phyloP scores from a whole-genome alignment of 495 filamentous ascomycete species.

The Hypoxylon rickii region DNA sequence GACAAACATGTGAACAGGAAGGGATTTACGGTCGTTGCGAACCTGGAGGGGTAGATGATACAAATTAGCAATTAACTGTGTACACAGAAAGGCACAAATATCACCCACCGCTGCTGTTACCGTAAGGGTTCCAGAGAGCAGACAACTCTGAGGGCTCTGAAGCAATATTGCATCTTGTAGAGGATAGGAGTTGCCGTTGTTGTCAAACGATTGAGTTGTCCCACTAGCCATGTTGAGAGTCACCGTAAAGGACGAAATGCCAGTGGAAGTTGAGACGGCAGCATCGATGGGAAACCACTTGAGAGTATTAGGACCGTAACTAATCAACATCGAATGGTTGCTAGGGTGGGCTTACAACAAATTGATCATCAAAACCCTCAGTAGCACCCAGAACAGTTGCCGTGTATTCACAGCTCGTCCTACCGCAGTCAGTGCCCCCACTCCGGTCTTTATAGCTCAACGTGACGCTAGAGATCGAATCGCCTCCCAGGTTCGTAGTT shows the following conservation, averaged over 20 bases:
- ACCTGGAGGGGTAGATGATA: conserved; percentile 49
- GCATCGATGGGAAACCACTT: conserved; percentile 52
- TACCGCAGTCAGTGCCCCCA: conserved; percentile 75
- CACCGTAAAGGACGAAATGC: conserved; percentile 54
- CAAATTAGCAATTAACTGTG: conserved; percentile 23
- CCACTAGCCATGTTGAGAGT: conserved; percentile 48
- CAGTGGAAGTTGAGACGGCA: conserved; percentile 42
- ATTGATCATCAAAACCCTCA: conserved; percentile 63
- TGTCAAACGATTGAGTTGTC: conserved; percentile 46
- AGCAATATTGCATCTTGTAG: conserved; percentile 49
- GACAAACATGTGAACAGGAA: conserved; percentile 48
- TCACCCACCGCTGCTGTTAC: conserved; percentile 47
- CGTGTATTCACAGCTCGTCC: conserved; percentile 47
- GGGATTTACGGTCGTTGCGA: conserved; percentile 50
- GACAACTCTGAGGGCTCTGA: conserved; percentile 53
- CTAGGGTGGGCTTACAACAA: conserved; percentile 49
- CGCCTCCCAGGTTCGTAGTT: conserved; percentile 42
- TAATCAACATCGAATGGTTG: neutral
- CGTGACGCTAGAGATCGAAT: conserved; percentile 54
- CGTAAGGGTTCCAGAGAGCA: conserved; percentile 48
- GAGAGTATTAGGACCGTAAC: conserved; percentile 11
- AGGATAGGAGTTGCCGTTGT: conserved; percentile 53
- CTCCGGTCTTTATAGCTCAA: conserved; percentile 89
- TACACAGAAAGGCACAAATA: neutral
- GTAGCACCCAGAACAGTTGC: conserved; percentile 52